Evolutionary conservation across 768 basidiomycete species (phyloP).

Genomic region (Mycena chlorophos): DNA sequence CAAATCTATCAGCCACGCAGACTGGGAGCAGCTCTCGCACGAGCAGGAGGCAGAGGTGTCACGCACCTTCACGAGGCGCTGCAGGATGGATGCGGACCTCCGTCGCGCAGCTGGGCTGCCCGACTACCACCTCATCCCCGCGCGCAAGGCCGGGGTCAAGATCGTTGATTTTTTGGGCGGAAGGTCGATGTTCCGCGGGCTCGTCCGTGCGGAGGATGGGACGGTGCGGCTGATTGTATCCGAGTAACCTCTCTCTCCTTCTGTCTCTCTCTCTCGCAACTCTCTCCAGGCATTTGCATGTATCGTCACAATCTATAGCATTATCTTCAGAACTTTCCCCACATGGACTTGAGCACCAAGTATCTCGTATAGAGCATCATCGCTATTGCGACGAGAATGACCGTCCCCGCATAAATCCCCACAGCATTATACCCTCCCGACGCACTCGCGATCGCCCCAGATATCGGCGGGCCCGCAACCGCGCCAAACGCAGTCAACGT

Average conservation of each 20-base stretch:
- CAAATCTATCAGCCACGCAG: slow-evolving; percentile 39
- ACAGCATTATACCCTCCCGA: slow-evolving; percentile 55
- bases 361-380: slow-evolving; percentile 42
- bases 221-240: slow-evolving; percentile 37
- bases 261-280: no score
- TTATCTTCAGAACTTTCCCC: slow-evolving; percentile 41
- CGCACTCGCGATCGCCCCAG: slow-evolving; percentile 61
- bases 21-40: slow-evolving; percentile 37
- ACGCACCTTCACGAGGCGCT: slow-evolving; percentile 41
- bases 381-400: slow-evolving; percentile 42
- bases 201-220: slow-evolving; percentile 41
- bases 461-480: slow-evolving; percentile 69
- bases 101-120: slow-evolving; percentile 1
- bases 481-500: slow-evolving; percentile 64
- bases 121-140: slow-evolving; percentile 28
- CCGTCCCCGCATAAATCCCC: slow-evolving; percentile 48
- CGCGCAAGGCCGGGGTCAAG: slow-evolving; percentile 54
- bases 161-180: slow-evolving; percentile 59
- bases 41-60: slow-evolving; percentile 34
- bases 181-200: slow-evolving; percentile 48
- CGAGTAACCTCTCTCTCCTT: neutral
- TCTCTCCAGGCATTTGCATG: no score
- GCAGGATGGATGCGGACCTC: slow-evolving; percentile 30
- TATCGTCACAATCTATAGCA: neutral
- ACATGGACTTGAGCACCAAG: slow-evolving; percentile 38